phyloP scores from a whole-genome alignment of 2,329 filamentous ascomycete genomes.

The Cordyceps fumosorosea region DNA sequence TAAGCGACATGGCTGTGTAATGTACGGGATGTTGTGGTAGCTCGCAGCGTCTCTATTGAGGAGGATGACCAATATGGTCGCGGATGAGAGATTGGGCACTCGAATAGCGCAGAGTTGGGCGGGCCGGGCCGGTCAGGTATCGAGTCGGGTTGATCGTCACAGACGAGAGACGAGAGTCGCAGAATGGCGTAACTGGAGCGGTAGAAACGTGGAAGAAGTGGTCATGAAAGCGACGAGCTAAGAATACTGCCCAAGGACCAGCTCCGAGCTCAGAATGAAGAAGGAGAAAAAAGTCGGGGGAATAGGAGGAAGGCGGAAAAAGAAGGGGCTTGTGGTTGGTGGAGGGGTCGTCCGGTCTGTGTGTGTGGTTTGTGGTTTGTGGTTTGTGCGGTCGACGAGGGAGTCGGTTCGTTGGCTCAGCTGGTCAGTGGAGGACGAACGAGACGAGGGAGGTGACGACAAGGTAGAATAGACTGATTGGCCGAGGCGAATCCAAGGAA shows the following conservation, averaged over 20 bases:
- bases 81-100: background rate
- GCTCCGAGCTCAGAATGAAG: conserved; percentile 5
- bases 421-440: background rate
- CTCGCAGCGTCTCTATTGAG: background rate
- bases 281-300: background rate
- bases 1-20: conserved; percentile 69
- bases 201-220: background rate
- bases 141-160: conserved; percentile 2
- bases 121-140: background rate
- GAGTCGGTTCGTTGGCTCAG: background rate
- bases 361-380: background rate
- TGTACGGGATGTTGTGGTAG: background rate
- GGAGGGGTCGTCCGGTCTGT: conserved; percentile 10
- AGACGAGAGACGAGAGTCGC: background rate
- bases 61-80: conserved; percentile 3
- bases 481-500: background rate
- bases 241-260: conserved; percentile 3
- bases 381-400: too few species aligned
- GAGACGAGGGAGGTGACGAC: background rate
- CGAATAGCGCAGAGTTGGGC: background rate
- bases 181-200: background rate
- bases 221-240: background rate
- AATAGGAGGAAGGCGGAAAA: background rate
- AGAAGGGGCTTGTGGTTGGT: conserved; percentile 8
- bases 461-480: background rate